Percentiles rank a stretch among this genome's conserved stretches.
Evolutionary conservation across 345 rosid genomes (phyloP).

Genomic region (Eucalyptus erythrocorys): DNA sequence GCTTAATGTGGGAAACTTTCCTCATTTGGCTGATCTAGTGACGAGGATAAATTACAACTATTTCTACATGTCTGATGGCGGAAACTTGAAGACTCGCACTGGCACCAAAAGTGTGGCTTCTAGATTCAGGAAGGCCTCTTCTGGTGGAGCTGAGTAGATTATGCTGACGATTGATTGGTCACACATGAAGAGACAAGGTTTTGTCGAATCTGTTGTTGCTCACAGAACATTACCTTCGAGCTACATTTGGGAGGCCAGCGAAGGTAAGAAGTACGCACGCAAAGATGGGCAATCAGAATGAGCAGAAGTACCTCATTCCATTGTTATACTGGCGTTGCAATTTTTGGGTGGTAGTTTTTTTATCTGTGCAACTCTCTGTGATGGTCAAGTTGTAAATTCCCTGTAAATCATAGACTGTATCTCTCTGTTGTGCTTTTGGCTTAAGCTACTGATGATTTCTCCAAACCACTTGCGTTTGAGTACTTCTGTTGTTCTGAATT

Average conservation of each 20-base stretch:
- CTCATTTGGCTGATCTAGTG: conserved; percentile 90
- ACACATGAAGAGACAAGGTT: background rate
- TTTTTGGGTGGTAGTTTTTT: background rate
- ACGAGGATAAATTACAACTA: conserved; percentile 90
- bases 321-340: background rate
- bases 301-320: background rate
- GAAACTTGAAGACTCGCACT: conserved; percentile 53
- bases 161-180: background rate
- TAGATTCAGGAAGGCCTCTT: conserved; percentile 17
- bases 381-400: background rate
- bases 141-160: conserved; percentile 3
- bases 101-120: conserved; percentile 29
- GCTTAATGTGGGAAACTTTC: conserved; percentile 87
- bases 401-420: background rate
- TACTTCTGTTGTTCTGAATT: background rate
- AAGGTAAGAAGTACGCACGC: background rate
- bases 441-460: background rate
- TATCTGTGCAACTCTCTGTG: background rate
- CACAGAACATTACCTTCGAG: background rate
- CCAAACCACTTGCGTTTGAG: background rate
- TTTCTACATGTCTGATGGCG: conserved; percentile 86
- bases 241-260: background rate
- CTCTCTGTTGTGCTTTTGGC: background rate
- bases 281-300: background rate
- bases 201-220: background rate